phyloP scores from a whole-genome alignment of 495 filamentous ascomycete species.

The Aspergillus haitiensis region DNA sequence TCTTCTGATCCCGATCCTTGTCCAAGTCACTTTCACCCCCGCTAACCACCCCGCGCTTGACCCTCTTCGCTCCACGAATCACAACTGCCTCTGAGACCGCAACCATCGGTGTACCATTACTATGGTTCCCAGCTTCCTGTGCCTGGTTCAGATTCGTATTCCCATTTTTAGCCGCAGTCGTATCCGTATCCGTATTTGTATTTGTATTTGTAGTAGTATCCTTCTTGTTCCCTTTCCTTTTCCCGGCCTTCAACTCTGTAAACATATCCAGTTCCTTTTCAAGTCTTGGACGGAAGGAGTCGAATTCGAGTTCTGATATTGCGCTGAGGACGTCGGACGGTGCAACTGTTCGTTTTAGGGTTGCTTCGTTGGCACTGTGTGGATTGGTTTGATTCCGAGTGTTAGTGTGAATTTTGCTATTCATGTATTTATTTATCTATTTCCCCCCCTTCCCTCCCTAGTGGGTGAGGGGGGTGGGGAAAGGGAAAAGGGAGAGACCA shows the following conservation, averaged over 20 bases:
- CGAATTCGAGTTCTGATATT: conserved; percentile 80
- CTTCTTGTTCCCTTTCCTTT: conserved; percentile 61
- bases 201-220: conserved; percentile 32
- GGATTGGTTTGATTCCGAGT: neutral
- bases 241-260: conserved; percentile 63
- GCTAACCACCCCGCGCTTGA: conserved; percentile 38
- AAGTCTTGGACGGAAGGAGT: conserved; percentile 64
- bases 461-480: neutral
- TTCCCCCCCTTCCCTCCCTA: neutral
- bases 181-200: conserved; percentile 23
- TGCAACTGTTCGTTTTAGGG: conserved; percentile 80
- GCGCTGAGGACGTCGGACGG: conserved; percentile 82
- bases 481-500: conserved; percentile 35
- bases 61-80: conserved; percentile 52
- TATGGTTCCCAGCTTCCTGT: too few relatives aligned
- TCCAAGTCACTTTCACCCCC: conserved; percentile 47
- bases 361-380: conserved; percentile 73
- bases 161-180: conserved; percentile 33
- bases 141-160: conserved; percentile 29
- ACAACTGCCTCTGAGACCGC: conserved; percentile 38
- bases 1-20: conserved; percentile 51
- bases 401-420: neutral
- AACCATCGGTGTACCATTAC: too few relatives aligned
- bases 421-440: neutral
- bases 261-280: conserved; percentile 60